Evolutionary conservation across 441 rosid genomes (phyloP).

Genomic region (Raphanus hybrid): DNA sequence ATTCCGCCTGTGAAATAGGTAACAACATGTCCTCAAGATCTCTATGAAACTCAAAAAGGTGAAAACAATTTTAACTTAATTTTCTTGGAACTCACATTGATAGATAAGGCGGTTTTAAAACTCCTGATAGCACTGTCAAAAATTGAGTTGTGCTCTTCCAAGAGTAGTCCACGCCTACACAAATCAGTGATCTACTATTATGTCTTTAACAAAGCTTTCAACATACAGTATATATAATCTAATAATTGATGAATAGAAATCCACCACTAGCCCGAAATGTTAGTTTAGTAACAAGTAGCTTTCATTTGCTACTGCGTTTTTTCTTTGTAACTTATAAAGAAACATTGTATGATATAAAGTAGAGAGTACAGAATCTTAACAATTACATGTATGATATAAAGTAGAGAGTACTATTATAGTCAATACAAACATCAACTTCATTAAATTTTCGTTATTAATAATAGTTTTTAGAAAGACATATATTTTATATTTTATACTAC

Average conservation of each 20-base stretch:
- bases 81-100: constrained; percentile 55
- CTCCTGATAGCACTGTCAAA: constrained; percentile 72
- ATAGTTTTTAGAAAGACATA: no score
- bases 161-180: constrained; percentile 87
- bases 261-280: no score
- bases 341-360: neutral
- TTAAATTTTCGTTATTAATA: no score
- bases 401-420: no score
- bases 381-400: no score
- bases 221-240: neutral
- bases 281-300: neutral
- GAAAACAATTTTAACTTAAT: neutral
- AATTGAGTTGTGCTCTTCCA: constrained; percentile 91
- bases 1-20: constrained; percentile 54
- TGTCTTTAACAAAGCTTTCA: neutral
- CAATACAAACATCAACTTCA: no score
- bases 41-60: neutral
- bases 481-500: no score
- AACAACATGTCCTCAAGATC: constrained; percentile 13
- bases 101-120: constrained; percentile 67
- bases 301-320: no score
- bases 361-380: neutral
- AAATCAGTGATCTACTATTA: no score
- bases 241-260: no score
- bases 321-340: no score